Conservation (phyloP, 352 stramenopile species). For the Phytopythium kandeliae region DNA sequence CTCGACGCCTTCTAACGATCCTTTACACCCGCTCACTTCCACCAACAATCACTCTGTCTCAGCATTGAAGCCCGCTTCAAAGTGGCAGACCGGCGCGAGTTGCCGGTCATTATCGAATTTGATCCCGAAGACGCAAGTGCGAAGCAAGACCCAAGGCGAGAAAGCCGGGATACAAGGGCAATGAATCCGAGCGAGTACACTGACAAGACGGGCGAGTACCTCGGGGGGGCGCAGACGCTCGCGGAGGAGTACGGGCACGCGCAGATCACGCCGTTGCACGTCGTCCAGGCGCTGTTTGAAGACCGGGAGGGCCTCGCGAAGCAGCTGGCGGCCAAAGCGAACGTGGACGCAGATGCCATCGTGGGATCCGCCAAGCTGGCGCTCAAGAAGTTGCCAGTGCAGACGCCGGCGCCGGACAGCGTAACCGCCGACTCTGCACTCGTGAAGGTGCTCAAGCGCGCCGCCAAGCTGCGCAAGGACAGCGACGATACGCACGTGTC, state of each 20-base stretch:
- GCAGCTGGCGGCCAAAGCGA: constrained; percentile 40
- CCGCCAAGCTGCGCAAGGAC: constrained; percentile 76
- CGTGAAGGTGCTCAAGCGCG: constrained; percentile 78
- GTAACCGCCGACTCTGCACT: constrained; percentile 56
- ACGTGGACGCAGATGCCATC: constrained; percentile 45
- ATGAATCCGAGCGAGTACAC: constrained; percentile 71
- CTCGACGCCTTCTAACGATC: constrained; percentile 4
- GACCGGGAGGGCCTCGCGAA: constrained; percentile 54
- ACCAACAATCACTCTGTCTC: constrained; percentile 2
- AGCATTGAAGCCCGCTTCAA: constrained; percentile 8
- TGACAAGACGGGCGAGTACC: constrained; percentile 70
- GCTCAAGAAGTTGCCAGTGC: constrained; percentile 63
- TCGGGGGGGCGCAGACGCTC: constrained; percentile 38
- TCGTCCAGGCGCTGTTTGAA: constrained; percentile 63
- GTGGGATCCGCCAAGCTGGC: constrained; percentile 35
- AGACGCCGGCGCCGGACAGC: constrained; percentile 65
- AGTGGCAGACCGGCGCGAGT: no score
- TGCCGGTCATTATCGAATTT: constrained; percentile 23
- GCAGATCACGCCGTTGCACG: constrained; percentile 70
- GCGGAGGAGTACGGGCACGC: constrained; percentile 67
- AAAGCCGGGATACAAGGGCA: neutral
- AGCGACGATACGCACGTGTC: constrained; percentile 75
- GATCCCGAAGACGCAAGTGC: constrained; percentile 12
- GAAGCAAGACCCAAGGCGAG: constrained; percentile 8
- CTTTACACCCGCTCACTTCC: neutral